These are phyloP conservation scores for Diplogelasinospora grovesii DNA, from an alignment of 495 filamentous ascomycete genomes.

Conservation along the genomic window DNA sequence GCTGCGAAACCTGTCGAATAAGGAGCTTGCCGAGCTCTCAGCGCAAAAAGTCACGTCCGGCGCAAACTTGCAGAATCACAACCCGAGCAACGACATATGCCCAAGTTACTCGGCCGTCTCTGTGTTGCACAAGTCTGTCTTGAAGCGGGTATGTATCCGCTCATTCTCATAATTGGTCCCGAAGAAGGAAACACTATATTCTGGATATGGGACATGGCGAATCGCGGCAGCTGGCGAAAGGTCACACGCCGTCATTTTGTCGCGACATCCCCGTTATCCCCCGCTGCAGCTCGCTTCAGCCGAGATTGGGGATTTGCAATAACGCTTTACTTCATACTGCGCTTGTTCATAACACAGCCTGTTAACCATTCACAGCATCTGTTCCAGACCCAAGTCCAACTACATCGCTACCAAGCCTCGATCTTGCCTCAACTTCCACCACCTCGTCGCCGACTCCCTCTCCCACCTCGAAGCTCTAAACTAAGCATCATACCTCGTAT, in stretches of 20 bases:
- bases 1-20: neutral
- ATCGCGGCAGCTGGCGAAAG: constrained; percentile 17
- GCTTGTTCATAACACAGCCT: neutral
- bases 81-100: neutral
- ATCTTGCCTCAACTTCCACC: neutral
- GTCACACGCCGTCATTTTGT: constrained; percentile 17
- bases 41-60: neutral
- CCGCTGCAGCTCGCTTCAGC: constrained; percentile 18
- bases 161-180: constrained; percentile 11
- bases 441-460: neutral
- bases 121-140: constrained; percentile 5
- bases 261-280: constrained; percentile 14
- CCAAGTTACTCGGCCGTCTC: constrained; percentile 3
- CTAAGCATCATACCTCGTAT: neutral
- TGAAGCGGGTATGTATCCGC: constrained; percentile 18
- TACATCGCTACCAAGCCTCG: neutral
- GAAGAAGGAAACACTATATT: constrained; percentile 12
- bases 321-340: neutral
- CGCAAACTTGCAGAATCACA: neutral
- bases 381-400: constrained; percentile 1
- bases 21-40: neutral
- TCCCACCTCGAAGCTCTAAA: neutral
- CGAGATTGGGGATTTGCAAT: constrained; percentile 13
- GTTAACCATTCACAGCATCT: constrained; percentile 2
- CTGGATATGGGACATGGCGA: constrained; percentile 21